These are phyloP conservation scores for Termitomyces sp. DNA, from an alignment of 768 basidiomycete species.

Conservation along the genomic window DNA sequence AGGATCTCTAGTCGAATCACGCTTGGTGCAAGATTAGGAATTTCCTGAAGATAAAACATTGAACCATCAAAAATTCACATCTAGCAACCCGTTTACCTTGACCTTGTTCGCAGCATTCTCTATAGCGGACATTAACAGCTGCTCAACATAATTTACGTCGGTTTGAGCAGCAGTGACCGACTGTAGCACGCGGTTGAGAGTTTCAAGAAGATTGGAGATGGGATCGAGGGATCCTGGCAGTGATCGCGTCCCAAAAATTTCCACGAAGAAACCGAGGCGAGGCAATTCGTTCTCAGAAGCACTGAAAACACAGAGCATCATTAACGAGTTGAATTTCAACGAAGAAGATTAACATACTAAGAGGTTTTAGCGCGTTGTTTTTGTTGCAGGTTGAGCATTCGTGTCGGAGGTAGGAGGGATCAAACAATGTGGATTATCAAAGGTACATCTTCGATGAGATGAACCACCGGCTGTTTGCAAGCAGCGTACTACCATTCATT, in stretches of 20 bases:
- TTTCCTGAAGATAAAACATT: slow-evolving; percentile 41
- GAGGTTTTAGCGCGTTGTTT: slow-evolving; percentile 63
- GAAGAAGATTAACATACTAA: slow-evolving; percentile 37
- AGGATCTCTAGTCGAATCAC: slow-evolving; percentile 79
- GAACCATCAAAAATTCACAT: neutral
- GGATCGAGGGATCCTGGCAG: slow-evolving; percentile 72
- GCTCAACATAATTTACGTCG: slow-evolving; percentile 78
- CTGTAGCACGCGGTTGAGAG: slow-evolving; percentile 62
- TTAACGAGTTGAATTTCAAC: neutral
- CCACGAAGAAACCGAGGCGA: slow-evolving; percentile 57
- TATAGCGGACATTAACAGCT: slow-evolving; percentile 80
- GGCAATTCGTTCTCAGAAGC: slow-evolving; percentile 38
- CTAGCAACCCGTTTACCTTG: slow-evolving; percentile 34
- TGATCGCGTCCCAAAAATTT: slow-evolving; percentile 62
- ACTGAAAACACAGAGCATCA: slow-evolving; percentile 13
- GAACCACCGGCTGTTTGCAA: slow-evolving; percentile 48
- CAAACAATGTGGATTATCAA: slow-evolving; percentile 53
- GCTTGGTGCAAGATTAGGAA: slow-evolving; percentile 47
- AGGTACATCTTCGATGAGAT: slow-evolving; percentile 44
- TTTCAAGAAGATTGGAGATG: slow-evolving; percentile 68
- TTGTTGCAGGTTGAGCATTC: slow-evolving; percentile 47
- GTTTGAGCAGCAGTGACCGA: slow-evolving; percentile 49
- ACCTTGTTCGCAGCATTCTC: slow-evolving; percentile 60
- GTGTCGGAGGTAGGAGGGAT: slow-evolving; percentile 40
- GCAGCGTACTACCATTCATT: slow-evolving; percentile 33